phyloP scores from a whole-genome alignment of 1,139 yeast species.

The Schwanniomyces etchellsii region DNA sequence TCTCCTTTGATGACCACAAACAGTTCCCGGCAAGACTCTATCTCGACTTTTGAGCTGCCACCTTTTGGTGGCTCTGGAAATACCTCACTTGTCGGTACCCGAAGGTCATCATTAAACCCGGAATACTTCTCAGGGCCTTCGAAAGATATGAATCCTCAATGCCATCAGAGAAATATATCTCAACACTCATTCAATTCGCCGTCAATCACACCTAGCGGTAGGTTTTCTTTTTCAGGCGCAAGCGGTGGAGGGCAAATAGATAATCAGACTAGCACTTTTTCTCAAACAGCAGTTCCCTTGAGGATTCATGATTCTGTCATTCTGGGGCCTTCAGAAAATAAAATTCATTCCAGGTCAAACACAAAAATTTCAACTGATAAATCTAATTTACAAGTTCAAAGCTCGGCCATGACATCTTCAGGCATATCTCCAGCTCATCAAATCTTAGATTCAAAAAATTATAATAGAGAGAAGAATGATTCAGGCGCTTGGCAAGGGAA shows the following conservation, averaged over 20 bases:
- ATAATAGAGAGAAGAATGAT: no score
- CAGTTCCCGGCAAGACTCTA: slow-evolving; percentile 34
- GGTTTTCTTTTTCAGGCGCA: slow-evolving; percentile 23
- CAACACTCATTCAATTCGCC: slow-evolving; percentile 31
- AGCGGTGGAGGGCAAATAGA: no score
- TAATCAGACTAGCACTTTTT: no score
- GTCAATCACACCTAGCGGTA: slow-evolving; percentile 20
- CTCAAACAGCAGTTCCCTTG: no score
- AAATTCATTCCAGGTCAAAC: no score
- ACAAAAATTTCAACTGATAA: no score
- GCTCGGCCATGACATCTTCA: no score
- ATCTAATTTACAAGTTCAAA: no score
- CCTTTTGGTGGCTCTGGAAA: slow-evolving; percentile 15
- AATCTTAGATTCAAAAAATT: no score
- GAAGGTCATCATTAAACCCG: slow-evolving; percentile 36
- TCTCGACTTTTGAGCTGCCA: slow-evolving; percentile 27
- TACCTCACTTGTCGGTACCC: slow-evolving; percentile 20
- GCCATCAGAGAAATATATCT: slow-evolving; percentile 25
- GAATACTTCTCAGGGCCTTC: slow-evolving; percentile 39
- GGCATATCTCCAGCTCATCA: no score
- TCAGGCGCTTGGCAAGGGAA: no score
- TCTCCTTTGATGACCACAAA: slow-evolving; percentile 26
- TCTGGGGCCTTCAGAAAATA: slow-evolving; percentile 1
- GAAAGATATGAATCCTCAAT: slow-evolving; percentile 10
- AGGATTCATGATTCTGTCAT: no score